Evolutionary conservation across 768 basidiomycete genomes (phyloP), one percentile per base, ranked within the genome.

Genomic region (Pulveroboletus ravenelii): DNA sequence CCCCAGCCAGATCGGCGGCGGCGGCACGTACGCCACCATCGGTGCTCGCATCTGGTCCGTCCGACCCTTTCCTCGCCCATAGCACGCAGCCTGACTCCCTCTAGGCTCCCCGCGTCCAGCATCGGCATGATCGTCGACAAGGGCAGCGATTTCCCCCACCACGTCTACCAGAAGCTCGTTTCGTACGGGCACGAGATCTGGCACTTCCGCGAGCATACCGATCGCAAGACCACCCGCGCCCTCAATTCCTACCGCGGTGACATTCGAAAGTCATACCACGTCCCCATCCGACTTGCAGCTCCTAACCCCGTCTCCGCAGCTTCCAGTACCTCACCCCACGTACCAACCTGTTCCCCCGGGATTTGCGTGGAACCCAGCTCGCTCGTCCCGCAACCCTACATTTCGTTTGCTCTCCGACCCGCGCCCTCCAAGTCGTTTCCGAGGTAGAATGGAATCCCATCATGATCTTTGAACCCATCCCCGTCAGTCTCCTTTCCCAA

Each of bases 71-170:
- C n/a, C 32, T n/a, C 5, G 30, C 39, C 25, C 38, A 31, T 37
- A 12, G 3, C 25, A 37, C 40, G 34, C 41, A 5, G 23, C 45
- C 44, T 45, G 30, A 52, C 25, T 20, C 18, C 25, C 15, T 10
- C 29, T 61, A 89, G 89, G 89, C 73, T 93, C 18, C 74, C 83
- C 0, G 65, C 88, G 1, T 60, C 74, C 25, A 62, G 74, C 45
- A 64, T 93, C 30, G 89, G 89, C 15, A 92, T 93, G 89, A 78
- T 95, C 47, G 70, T 96, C 39, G 92, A 95, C 69, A 76, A 74
- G 64, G 92, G 93, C 9, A 47, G 70, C 44, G 91, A 94, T 64
- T 93, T 92, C 61, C 84, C 88, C 20, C 54, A 60, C 12, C 56
- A 72, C 18, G 77, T 90, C 27, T 76, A 84, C 61, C 57, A 70